phyloP scores from a whole-genome alignment of 176 grass and related monocot species.

The Phragmites australis region DNA sequence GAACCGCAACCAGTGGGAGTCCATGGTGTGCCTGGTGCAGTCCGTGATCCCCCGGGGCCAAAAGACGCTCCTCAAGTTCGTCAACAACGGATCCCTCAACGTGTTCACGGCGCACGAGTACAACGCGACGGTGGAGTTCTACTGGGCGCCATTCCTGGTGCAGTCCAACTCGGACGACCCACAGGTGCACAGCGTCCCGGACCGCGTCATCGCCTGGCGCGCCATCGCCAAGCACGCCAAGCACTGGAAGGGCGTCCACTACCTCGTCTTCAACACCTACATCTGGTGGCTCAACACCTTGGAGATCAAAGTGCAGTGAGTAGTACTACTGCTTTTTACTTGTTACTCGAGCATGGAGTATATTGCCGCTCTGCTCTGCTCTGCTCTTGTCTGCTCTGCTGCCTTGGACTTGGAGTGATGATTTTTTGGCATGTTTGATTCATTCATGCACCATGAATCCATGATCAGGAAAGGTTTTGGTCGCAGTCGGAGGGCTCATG shows the following conservation, averaged over 20 bases:
- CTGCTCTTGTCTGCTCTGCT: neutral
- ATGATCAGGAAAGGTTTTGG: too few species aligned
- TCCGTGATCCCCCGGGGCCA: conserved; percentile 67
- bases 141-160: conserved; percentile 98
- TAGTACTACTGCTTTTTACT: neutral
- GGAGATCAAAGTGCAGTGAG: conserved; percentile 91
- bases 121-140: conserved; percentile 98
- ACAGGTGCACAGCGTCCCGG: conserved; percentile 80
- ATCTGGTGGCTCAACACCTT: conserved; percentile 98
- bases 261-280: conserved; percentile 97
- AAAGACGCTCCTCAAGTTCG: conserved; percentile 87
- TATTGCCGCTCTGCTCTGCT: neutral
- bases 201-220: conserved; percentile 79
- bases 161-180: conserved; percentile 98
- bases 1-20: conserved; percentile 99
- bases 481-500: too few species aligned
- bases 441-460: too few species aligned
- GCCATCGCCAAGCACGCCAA: conserved; percentile 76
- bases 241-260: conserved; percentile 85
- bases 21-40: conserved; percentile 97
- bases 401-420: too few species aligned
- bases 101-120: conserved; percentile 76
- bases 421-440: too few species aligned
- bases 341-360: too few species aligned
- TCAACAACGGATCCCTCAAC: conserved; percentile 75